Base-by-base conservation (phyloP, 495 filamentous ascomycete species). In the Apiosordaria backusii region DNA sequence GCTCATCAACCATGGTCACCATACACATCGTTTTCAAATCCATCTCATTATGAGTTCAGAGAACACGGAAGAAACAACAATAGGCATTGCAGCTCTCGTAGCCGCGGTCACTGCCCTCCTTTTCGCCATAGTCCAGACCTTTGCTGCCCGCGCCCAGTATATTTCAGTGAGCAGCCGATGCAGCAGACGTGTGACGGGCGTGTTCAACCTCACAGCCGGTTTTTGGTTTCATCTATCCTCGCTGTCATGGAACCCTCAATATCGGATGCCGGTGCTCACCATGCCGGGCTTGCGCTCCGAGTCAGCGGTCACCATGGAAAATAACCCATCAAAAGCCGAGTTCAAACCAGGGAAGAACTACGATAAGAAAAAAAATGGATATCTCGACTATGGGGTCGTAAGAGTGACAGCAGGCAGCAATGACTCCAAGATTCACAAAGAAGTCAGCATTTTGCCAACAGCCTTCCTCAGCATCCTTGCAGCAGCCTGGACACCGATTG, bases 151-250 rank as follows among this genome's bases (percentile, higher is more conserved):
- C 27, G 26, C 59, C n/a, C 59, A 61, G 19, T 21, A 61, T 27
- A 61, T 45, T 25, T 45, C 35, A 22, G 27, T 61, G 0, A 61
- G 59, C 59, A 50, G 59, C 26, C 29, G 59, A 22, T 50, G 26
- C 59, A 61, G 59, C 29, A n/a, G 29, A 16, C 27, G 59, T 22
- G 58, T 50, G 27, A 61, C 29, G 1, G 27, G 59, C 59, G 27
- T 61, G n/a, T 50, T 61, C 26, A 35, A 61, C 27, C 27, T 60
- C 58, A 60, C 59, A 9, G 59, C 59, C 25, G 59, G 59, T 4
- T 61, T 61, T 23, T 50, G 59, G 59, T 24, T 45, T 16, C 59
- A 61, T 23, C 29, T 61, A 4, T 61, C 27, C 1, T 61, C 59
- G 7, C 59, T 61, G n/a, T 61, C 59, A 24, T 61, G 59, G 25